Percentiles rank a stretch among this genome's conserved stretches.
Conservation (phyloP, 257 asterid genomes). For the Penstemon newberryi region DNA sequence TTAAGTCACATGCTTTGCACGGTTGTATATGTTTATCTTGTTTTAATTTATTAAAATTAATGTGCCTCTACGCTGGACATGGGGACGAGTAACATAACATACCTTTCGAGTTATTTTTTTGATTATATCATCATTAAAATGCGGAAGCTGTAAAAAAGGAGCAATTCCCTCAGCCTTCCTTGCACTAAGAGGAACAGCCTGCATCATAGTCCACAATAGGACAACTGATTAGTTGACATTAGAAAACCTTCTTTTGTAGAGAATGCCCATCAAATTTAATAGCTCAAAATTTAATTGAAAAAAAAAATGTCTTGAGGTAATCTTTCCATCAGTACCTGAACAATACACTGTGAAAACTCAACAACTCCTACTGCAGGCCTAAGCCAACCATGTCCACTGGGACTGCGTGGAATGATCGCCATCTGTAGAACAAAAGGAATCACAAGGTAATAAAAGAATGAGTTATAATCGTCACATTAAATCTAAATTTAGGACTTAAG, state of each 20-base stretch:
- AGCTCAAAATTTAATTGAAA: not conserved
- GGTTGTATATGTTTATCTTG: not conserved
- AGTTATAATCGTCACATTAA: not conserved
- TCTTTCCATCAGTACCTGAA: slow-evolving; percentile 58
- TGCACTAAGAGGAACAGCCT: slow-evolving; percentile 90
- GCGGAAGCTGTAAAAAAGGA: slow-evolving; percentile 92
- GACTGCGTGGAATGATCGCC: slow-evolving; percentile 76
- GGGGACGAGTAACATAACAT: slow-evolving; percentile 10
- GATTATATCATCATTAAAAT: slow-evolving; percentile 68
- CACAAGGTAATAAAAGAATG: slow-evolving; percentile 22
- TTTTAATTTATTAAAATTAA: not conserved
- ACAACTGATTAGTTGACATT: slow-evolving; percentile 15
- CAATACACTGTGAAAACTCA: slow-evolving; percentile 86
- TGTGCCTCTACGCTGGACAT: not conserved
- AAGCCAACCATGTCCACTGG: slow-evolving; percentile 91
- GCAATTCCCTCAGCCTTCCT: slow-evolving; percentile 79
- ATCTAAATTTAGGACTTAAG: not conserved
- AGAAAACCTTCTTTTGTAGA: slow-evolving; percentile 16
- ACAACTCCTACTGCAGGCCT: slow-evolving; percentile 80
- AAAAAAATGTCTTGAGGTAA: not conserved
- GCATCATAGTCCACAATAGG: slow-evolving; percentile 31
- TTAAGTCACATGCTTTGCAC: not conserved
- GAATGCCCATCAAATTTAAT: not conserved
- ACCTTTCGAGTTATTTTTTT: slow-evolving; percentile 75
- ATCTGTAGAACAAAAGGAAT: slow-evolving; percentile 45